Conservation (phyloP, 2,329 filamentous ascomycete species). For the Diaporthe citri region DNA sequence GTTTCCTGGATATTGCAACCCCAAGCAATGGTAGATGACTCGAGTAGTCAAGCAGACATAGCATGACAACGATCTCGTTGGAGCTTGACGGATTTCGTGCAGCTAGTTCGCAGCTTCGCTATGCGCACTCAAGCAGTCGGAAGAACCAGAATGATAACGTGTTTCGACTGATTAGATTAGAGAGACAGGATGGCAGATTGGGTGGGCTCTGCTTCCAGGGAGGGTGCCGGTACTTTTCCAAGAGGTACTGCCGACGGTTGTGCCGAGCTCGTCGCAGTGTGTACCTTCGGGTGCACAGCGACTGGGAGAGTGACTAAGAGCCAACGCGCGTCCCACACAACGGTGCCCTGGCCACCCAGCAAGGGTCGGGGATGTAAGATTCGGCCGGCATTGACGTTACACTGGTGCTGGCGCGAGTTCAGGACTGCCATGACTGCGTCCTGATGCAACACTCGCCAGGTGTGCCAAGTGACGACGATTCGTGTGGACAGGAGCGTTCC, state of each 20-base stretch:
- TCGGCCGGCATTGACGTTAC: slow-evolving; percentile 34
- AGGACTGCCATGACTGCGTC: slow-evolving; percentile 23
- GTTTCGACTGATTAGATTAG: slow-evolving; percentile 34
- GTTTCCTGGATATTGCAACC: slow-evolving; percentile 19
- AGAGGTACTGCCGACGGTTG: slow-evolving; percentile 41
- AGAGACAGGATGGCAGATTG: slow-evolving; percentile 36
- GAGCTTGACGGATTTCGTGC: slow-evolving; percentile 19
- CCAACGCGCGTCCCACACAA: slow-evolving; percentile 39
- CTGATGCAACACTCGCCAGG: slow-evolving; percentile 29
- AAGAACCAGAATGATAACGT: slow-evolving; percentile 29
- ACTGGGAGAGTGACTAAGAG: slow-evolving; percentile 13
- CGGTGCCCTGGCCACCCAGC: slow-evolving; percentile 33
- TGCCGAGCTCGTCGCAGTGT: slow-evolving; percentile 38
- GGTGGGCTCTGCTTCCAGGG: slow-evolving; percentile 23
- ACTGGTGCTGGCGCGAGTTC: slow-evolving; percentile 34
- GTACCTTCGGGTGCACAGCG: slow-evolving; percentile 17
- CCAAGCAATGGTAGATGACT: slow-evolving; percentile 18
- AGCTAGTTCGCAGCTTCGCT: slow-evolving; percentile 31
- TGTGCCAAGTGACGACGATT: slow-evolving; percentile 36
- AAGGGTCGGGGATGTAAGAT: slow-evolving; percentile 27
- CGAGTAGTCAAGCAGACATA: slow-evolving; percentile 13
- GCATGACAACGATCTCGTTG: slow-evolving; percentile 19
- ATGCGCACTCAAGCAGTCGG: slow-evolving; percentile 11
- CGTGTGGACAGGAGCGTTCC: slow-evolving; percentile 36
- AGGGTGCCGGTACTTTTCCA: slow-evolving; percentile 30